Conservation (phyloP, 78 protist genomes). For the Cyanophora paradoxa region DNA sequence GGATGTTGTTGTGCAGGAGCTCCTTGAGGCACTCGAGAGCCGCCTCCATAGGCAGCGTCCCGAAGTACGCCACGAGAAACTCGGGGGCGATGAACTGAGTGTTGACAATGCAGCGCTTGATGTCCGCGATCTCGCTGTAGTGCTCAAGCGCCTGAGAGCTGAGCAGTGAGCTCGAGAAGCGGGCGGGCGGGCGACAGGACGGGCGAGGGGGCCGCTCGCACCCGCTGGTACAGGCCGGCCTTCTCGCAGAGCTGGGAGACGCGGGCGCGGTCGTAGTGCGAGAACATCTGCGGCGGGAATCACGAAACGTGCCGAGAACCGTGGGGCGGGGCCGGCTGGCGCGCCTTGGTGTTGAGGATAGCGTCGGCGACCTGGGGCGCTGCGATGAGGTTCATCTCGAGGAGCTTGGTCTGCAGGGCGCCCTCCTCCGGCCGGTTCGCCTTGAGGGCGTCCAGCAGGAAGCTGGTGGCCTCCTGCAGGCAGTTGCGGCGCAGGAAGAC, state of each 20-base stretch:
- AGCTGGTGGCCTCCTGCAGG: slow-evolving; percentile 81
- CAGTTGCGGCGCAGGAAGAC: slow-evolving; percentile 64
- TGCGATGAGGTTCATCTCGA: slow-evolving; percentile 87
- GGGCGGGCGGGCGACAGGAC: no score
- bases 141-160: slow-evolving; percentile 79
- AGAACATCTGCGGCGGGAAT: no score
- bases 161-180: background rate
- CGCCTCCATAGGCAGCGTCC: slow-evolving; percentile 65
- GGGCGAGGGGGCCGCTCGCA: no score
- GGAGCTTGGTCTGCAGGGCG: slow-evolving; percentile 90
- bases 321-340: no score
- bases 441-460: slow-evolving; percentile 91
- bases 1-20: slow-evolving; percentile 74
- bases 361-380: slow-evolving; percentile 68
- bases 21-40: slow-evolving; percentile 81
- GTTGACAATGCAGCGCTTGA: slow-evolving; percentile 84
- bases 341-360: background rate
- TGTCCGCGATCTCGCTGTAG: slow-evolving; percentile 85
- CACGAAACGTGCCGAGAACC: no score
- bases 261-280: slow-evolving; percentile 84
- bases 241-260: slow-evolving; percentile 95
- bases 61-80: slow-evolving; percentile 84
- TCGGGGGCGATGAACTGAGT: slow-evolving; percentile 59
- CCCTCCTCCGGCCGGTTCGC: slow-evolving; percentile 74
- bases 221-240: slow-evolving; percentile 90